Conservation (phyloP, 2,329 filamentous ascomycete species). For the Fusarium tupiense region DNA sequence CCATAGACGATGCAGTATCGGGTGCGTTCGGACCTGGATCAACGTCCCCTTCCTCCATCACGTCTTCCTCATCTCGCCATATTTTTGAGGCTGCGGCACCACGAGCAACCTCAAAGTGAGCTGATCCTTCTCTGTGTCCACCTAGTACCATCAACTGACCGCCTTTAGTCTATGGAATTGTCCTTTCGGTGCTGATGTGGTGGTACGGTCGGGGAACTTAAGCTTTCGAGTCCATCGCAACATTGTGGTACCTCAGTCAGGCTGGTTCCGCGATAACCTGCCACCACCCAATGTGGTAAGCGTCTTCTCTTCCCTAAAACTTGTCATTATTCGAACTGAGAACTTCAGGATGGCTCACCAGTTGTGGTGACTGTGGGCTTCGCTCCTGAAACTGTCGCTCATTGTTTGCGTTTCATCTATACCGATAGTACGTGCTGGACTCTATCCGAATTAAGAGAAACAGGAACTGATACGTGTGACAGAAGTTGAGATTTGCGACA, state of each 20-base stretch:
- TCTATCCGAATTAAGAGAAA: background rate
- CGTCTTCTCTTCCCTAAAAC: too few relatives aligned
- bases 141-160: conserved; percentile 19
- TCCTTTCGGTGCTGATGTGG: conserved; percentile 48
- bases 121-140: background rate
- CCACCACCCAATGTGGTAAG: conserved; percentile 44
- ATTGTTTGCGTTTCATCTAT: conserved; percentile 50
- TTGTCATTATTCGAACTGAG: conserved; percentile 2
- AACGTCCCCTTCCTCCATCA: conserved; percentile 34
- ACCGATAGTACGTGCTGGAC: conserved; percentile 44
- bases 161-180: conserved; percentile 44
- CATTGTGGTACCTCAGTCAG: conserved; percentile 47
- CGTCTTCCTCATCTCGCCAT: conserved; percentile 35
- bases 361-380: conserved; percentile 40
- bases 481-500: conserved; percentile 46
- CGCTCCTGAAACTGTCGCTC: conserved; percentile 41
- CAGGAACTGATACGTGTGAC: background rate
- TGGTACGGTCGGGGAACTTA: conserved; percentile 38
- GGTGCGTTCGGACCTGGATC: conserved; percentile 13
- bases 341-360: conserved; percentile 42
- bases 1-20: conserved; percentile 12
- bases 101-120: conserved; percentile 42
- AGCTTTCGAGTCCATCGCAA: conserved; percentile 48
- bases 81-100: conserved; percentile 42
- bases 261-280: conserved; percentile 48